Conservation (phyloP, 331 rosid species). For the Acacia pycnantha region DNA sequence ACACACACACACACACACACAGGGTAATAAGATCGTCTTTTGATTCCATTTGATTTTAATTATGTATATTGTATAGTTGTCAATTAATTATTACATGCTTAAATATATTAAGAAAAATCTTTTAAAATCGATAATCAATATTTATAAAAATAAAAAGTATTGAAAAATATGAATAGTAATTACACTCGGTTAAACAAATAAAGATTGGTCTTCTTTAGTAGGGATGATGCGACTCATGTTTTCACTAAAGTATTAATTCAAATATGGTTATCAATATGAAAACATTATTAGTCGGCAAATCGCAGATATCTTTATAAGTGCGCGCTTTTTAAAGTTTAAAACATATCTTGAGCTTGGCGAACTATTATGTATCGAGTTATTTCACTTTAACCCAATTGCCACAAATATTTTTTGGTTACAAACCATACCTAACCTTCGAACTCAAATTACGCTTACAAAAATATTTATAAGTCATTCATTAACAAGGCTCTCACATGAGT, state of each 20-base stretch:
- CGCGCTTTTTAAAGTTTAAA: neutral
- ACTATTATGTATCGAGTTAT: neutral
- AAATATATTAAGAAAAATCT: neutral
- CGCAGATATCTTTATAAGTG: neutral
- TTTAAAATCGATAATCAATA: neutral
- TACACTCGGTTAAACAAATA: neutral
- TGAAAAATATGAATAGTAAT: neutral
- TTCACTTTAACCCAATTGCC: neutral
- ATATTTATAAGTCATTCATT: too few species aligned
- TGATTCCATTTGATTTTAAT: neutral
- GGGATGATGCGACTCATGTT: neutral
- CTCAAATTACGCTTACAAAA: too few species aligned
- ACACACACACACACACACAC: too few species aligned
- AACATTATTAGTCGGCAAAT: neutral
- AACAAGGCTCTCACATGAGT: fast-evolving
- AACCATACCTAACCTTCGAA: too few species aligned
- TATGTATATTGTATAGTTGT: neutral
- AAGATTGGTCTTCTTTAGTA: neutral
- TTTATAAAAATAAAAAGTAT: neutral
- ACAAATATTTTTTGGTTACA: too few species aligned
- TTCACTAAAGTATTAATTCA: neutral
- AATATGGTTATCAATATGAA: neutral
- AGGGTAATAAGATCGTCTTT: neutral
- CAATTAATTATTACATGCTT: neutral
- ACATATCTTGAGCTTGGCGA: neutral